Evolutionary conservation across 2,329 filamentous ascomycete species (phyloP), one percentile per base, ranked within the genome.

Genomic region (Fusarium odoratissimum): DNA sequence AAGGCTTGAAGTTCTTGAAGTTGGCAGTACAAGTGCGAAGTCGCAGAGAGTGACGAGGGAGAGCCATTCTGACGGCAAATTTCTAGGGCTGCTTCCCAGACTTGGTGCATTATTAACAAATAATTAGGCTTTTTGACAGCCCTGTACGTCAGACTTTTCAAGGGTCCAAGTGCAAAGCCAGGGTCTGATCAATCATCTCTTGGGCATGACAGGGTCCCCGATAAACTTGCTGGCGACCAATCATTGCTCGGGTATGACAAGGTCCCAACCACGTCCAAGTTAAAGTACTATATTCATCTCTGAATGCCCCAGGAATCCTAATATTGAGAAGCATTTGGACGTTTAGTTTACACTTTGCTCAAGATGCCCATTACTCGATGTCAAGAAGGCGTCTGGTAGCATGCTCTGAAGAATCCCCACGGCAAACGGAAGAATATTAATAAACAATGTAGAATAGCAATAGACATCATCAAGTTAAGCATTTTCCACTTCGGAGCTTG

Each of bases 1-100:
- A 19, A 49, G 11, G 0, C 0, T 9, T 31, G 41, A 2, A 25
- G 23, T n/a, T n/a, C n/a, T n/a, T n/a, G n/a, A n/a, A n/a, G n/a
- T n/a, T n/a, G n/a, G n/a, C n/a, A n/a, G n/a, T n/a, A n/a, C n/a
- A n/a, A n/a, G n/a, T n/a, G n/a, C n/a, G n/a, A 49, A 33, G 30
- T 35, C n/a, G 48, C 6, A 51, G 31, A 11, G 12, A 2, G 4
- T 51, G 17, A 35, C 30, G 30, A 35, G 30, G 16, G 4, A 51
- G 30, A 25, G n/a, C 12, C 48, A 51, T 51, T 8, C 8, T 25
- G 6, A 2, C 3, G 1, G n/a, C 8, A 21, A 8, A 35, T 35
- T 8, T 25, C n/a, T 25, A 14, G 17, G 30, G 16, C 19, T 14
- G 11, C n/a, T 35, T 33, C 1, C 0, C 1, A 51, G 8, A 6